Percentiles rank a stretch among this genome's conserved stretches.
Conservation (phyloP, 805 yeast species). For the Ogataea pilisensis region DNA sequence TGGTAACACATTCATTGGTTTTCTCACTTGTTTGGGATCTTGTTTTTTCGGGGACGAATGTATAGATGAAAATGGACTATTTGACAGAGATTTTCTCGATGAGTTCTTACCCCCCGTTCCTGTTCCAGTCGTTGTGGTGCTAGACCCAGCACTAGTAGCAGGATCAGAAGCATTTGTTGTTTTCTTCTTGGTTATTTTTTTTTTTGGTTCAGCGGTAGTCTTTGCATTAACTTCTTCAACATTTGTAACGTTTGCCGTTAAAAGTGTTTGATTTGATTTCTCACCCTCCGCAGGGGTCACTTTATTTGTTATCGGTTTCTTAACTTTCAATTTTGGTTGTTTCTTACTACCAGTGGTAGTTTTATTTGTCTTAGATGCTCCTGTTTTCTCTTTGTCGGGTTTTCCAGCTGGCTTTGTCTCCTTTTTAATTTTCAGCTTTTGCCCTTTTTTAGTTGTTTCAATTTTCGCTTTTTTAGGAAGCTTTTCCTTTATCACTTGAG, state of each 20-base stretch:
- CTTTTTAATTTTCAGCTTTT: not conserved
- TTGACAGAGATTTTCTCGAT: too few species aligned
- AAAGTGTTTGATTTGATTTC: not conserved
- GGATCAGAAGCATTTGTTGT: not conserved
- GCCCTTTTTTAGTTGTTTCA: not conserved
- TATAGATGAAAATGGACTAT: not conserved
- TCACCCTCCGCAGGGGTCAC: not conserved
- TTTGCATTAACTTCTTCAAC: not conserved
- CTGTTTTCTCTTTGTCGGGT: conserved; percentile 1
- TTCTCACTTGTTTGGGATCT: conserved; percentile 4
- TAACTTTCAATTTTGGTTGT: conserved; percentile 5
- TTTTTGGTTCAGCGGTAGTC: not conserved
- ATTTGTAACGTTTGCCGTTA: not conserved
- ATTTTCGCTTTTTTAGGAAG: not conserved
- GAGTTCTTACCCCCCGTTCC: not conserved
- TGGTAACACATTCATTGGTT: conserved; percentile 11
- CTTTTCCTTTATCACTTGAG: not conserved
- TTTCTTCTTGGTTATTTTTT: conserved; percentile 4
- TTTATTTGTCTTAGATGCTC: conserved; percentile 2
- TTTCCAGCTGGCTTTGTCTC: not conserved
- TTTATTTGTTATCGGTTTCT: not conserved
- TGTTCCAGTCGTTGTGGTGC: not conserved
- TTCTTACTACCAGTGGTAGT: conserved; percentile 1
- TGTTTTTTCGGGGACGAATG: conserved; percentile 1
- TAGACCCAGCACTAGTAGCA: not conserved